Evolutionary conservation across 495 filamentous ascomycete genomes (phyloP).

Genomic region (Neurospora cerealis): DNA sequence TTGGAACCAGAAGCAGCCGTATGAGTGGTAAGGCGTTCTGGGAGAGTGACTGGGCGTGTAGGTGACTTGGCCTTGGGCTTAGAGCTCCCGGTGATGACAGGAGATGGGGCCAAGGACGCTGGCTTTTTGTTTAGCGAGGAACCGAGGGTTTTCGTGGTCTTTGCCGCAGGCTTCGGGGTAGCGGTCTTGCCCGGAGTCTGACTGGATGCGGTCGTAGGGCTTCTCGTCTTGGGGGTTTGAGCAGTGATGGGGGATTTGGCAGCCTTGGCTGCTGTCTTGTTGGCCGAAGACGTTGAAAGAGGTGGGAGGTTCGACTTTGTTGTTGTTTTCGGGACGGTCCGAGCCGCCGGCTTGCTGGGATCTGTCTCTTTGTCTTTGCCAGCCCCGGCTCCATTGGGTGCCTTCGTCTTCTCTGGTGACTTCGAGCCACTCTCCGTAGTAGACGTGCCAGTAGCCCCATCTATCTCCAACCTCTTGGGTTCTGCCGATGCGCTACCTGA

Average conservation of each 20-base stretch:
- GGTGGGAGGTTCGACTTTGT: conserved; percentile 20
- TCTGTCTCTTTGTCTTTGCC: conserved; percentile 15
- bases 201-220: conserved; percentile 13
- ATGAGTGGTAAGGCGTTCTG: conserved; percentile 50
- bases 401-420: not conserved
- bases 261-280: conserved; percentile 26
- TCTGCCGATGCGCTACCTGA: not conserved
- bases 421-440: not conserved
- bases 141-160: conserved; percentile 17
- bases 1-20: conserved; percentile 54
- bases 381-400: conserved; percentile 2
- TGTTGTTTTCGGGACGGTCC: conserved; percentile 28
- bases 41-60: conserved; percentile 50
- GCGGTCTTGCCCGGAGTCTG: conserved; percentile 16
- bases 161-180: conserved; percentile 18
- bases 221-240: conserved; percentile 18
- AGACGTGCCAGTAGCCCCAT: not conserved
- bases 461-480: not conserved
- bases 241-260: conserved; percentile 27
- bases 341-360: conserved; percentile 32
- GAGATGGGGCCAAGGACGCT: conserved; percentile 21
- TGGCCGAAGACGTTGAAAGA: conserved; percentile 18
- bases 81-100: conserved; percentile 31
- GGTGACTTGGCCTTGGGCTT: conserved; percentile 58
- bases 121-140: conserved; percentile 25